Evolutionary conservation across 495 filamentous ascomycete species (phyloP).

Genomic region (Apodospora peruviana): DNA sequence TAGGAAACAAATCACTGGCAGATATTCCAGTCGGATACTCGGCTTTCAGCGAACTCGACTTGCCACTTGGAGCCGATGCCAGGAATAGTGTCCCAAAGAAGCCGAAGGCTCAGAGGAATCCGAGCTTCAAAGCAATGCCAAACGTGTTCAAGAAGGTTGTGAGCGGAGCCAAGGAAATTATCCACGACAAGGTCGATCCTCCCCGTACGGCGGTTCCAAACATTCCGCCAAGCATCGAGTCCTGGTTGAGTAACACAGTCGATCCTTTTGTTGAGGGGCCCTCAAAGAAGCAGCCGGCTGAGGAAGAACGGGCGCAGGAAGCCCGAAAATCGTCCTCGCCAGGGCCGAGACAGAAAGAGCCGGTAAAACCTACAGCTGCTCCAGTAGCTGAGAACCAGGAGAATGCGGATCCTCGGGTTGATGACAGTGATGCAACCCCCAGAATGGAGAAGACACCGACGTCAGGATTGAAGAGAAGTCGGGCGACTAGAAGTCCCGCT

Average conservation of each 20-base stretch:
- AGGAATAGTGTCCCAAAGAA: slow-evolving; percentile 33
- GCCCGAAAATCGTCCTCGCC: slow-evolving; percentile 1
- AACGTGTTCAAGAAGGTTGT: slow-evolving; percentile 52
- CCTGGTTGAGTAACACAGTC: slow-evolving; percentile 66
- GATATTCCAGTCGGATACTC: slow-evolving; percentile 53
- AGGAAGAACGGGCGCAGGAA: slow-evolving; percentile 3
- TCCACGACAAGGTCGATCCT: slow-evolving; percentile 46
- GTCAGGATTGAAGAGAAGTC: slow-evolving; percentile 37
- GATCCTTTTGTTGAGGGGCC: slow-evolving; percentile 65
- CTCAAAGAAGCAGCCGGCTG: slow-evolving; percentile 14
- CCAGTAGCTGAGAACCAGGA: background rate
- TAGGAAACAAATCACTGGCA: slow-evolving; percentile 39
- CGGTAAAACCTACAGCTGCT: background rate
- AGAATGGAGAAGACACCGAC: slow-evolving; percentile 30
- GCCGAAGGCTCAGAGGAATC: slow-evolving; percentile 36
- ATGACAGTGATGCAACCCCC: slow-evolving; percentile 22
- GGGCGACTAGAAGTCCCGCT: slow-evolving; percentile 39
- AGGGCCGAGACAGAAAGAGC: background rate
- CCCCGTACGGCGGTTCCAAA: slow-evolving; percentile 37
- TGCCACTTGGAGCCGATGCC: slow-evolving; percentile 38
- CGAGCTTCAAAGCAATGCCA: slow-evolving; percentile 46
- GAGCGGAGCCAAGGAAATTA: slow-evolving; percentile 49
- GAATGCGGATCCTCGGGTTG: slow-evolving; percentile 11
- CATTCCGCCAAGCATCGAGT: slow-evolving; percentile 60
- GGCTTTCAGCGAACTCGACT: slow-evolving; percentile 53